Conservation (phyloP, 2,329 filamentous ascomycete genomes). For the Tolypocladium sp. region DNA sequence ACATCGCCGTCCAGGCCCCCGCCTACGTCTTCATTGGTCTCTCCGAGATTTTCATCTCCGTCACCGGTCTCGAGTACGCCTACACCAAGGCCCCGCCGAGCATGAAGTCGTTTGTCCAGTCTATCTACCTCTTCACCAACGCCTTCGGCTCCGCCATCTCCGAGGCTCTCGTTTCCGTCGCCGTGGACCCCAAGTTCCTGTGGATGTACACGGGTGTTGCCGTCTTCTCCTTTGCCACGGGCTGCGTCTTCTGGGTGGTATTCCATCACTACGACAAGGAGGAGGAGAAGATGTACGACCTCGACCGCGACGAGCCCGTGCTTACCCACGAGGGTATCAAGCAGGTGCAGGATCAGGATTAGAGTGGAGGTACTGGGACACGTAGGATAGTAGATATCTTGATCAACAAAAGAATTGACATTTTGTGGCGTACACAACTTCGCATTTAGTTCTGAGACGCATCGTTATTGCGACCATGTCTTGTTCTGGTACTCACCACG, state of each 20-base stretch:
- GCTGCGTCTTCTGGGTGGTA: constrained; percentile 40
- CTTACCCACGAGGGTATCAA: neutral
- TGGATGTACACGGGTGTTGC: constrained; percentile 59
- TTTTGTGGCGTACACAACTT: neutral
- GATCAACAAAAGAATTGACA: neutral
- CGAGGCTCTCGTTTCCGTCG: constrained; percentile 49
- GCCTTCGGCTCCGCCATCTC: constrained; percentile 51
- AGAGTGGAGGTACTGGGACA: too few relatives aligned
- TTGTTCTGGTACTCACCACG: neutral
- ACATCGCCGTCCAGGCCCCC: constrained; percentile 44
- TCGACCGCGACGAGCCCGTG: constrained; percentile 24
- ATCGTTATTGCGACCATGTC: neutral
- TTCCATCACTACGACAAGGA: constrained; percentile 28
- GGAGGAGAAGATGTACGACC: constrained; percentile 28
- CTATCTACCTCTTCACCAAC: constrained; percentile 50
- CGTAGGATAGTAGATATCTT: neutral
- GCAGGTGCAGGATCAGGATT: neutral
- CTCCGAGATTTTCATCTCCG: constrained; percentile 54
- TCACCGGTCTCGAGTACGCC: constrained; percentile 63
- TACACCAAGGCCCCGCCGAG: constrained; percentile 63
- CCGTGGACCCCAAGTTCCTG: constrained; percentile 54
- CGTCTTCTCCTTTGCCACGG: constrained; percentile 34
- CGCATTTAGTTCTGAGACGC: neutral
- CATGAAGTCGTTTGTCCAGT: constrained; percentile 56
- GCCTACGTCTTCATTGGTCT: constrained; percentile 49